Conservation (phyloP, 208 protist species). For the Phytomonas serpens region DNA sequence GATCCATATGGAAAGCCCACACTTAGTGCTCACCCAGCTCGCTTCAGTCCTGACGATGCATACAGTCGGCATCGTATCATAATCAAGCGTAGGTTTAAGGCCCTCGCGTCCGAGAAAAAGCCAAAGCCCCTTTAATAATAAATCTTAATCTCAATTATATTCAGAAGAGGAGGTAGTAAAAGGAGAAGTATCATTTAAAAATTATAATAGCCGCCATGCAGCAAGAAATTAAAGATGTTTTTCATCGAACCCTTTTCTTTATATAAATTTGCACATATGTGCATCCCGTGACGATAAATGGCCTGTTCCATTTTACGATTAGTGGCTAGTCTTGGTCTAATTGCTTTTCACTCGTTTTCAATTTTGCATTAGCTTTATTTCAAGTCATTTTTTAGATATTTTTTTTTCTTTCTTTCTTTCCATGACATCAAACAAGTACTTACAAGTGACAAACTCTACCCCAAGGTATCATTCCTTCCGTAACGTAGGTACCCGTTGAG, state of each 20-base stretch:
- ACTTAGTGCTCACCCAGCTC: constrained; percentile 85
- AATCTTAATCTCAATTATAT: not conserved
- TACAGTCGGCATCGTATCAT: constrained; percentile 87
- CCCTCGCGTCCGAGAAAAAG: constrained; percentile 62
- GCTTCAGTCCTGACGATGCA: constrained; percentile 92
- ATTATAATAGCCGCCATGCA: not conserved
- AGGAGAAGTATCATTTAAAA: not conserved
- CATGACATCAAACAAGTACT: not conserved
- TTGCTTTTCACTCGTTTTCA: constrained; percentile 11
- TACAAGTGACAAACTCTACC: constrained; percentile 1
- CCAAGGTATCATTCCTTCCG: not conserved
- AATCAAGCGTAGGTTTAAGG: constrained; percentile 91
- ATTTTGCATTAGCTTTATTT: constrained; percentile 2
- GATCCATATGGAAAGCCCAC: constrained; percentile 85
- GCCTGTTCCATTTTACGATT: not conserved
- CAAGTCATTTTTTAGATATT: constrained; percentile 7
- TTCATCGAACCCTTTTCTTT: constrained; percentile 4
- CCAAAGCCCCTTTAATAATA: constrained; percentile 55
- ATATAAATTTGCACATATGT: not conserved
- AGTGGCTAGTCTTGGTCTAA: constrained; percentile 5
- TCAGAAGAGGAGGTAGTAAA: constrained; percentile 8
- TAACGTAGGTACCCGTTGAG: not conserved
- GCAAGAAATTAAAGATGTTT: not conserved
- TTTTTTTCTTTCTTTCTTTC: constrained; percentile 18
- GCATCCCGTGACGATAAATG: not conserved